Percentiles rank a stretch among this genome's conserved stretches.
phyloP scores from a whole-genome alignment of 305 asterid genomes.

The Solanum hybrid region DNA sequence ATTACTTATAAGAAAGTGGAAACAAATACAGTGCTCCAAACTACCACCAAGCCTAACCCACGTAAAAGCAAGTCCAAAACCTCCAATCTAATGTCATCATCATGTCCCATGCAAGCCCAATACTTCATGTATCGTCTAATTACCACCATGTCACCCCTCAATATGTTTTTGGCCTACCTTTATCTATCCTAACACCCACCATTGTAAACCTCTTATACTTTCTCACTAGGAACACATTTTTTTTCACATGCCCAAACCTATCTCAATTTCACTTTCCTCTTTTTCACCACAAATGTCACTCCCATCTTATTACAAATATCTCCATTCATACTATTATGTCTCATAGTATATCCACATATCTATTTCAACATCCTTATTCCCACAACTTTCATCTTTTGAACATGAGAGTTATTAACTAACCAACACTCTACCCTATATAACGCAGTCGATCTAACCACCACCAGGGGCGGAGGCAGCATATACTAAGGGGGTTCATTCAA shows the following conservation, averaged over 20 bases:
- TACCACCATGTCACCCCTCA: neutral
- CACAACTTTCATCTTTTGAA: neutral
- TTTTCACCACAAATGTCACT: neutral
- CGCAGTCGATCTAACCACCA: neutral
- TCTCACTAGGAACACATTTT: neutral
- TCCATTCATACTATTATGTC: neutral
- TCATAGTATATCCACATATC: neutral
- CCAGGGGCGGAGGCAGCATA: too few species aligned
- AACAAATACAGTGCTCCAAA: neutral
- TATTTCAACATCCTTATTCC: neutral
- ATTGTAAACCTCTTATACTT: neutral
- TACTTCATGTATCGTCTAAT: neutral
- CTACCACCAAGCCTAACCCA: neutral
- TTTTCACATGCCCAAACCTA: neutral
- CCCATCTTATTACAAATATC: neutral
- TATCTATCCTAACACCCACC: neutral
- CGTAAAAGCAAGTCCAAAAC: neutral
- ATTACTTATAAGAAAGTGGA: neutral
- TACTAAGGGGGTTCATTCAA: too few species aligned
- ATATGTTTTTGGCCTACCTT: neutral
- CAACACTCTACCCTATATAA: neutral
- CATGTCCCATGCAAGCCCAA: neutral
- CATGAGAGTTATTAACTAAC: neutral
- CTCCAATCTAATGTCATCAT: neutral
- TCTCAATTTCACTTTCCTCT: neutral